Conservation (phyloP, 371 early-diverging fungal genomes). For the Mortierella sp. region DNA sequence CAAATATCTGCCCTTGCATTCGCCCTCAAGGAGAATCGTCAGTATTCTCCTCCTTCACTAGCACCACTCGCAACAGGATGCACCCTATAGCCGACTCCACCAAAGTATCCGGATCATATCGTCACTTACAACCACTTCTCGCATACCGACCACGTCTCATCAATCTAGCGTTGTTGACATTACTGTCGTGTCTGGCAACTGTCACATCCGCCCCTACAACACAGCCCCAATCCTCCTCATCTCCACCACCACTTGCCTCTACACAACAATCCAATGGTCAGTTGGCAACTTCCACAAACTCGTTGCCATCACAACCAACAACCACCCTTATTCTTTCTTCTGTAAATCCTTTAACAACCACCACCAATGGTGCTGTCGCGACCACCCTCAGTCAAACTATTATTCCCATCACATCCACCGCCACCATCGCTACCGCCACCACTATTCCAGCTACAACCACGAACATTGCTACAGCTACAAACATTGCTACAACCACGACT, state of each 20-base stretch:
- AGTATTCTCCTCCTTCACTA: too few relatives aligned
- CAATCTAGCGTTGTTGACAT: neutral
- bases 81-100: too few relatives aligned
- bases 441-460: slow-evolving; percentile 1
- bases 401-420: neutral
- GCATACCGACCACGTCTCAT: neutral
- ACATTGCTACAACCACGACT: slow-evolving; percentile 1
- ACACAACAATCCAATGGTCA: neutral
- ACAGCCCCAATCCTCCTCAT: too few relatives aligned
- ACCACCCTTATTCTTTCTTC: neutral
- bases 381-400: neutral
- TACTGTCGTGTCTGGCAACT: too few relatives aligned
- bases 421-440: neutral
- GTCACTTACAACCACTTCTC: too few relatives aligned
- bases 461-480: slow-evolving; percentile 9
- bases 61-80: too few relatives aligned
- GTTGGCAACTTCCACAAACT: neutral
- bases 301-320: neutral
- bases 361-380: neutral
- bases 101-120: too few relatives aligned
- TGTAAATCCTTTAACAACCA: neutral
- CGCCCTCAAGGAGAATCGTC: too few relatives aligned
- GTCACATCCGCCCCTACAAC: too few relatives aligned
- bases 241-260: neutral
- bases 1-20: too few relatives aligned